Base-by-base conservation (phyloP, 371 early-diverging fungal species). In the Cladochytrium tenue region DNA sequence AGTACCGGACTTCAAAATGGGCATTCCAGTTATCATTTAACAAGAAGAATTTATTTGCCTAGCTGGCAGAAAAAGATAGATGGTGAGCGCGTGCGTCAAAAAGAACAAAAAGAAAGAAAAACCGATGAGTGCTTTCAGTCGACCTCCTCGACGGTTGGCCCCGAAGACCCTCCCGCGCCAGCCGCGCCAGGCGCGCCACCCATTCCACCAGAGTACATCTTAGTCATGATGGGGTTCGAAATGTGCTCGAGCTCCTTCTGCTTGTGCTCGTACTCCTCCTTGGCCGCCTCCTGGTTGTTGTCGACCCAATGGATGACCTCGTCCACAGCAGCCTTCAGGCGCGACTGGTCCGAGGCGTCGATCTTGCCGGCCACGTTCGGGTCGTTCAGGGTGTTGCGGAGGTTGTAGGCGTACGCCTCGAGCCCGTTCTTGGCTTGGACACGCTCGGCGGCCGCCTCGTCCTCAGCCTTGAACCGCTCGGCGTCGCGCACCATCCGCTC, bases 401-500 rank as follows among this genome's bases (percentile, higher is more conserved):
- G 88, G 89, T 91, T 92, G 90, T 93, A 95, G 68, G 94, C 89
- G 76, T 93, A 93, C 55, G 90, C 88, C 88, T 96, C 96, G 64
- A 95, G 88, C 59, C 88, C 90, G 89, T 95, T 96, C 88, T 90
- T 90, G 77, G 96, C 88, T 62, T 85, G 74, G 78, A 95, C 73
- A 34, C 94, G 92, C 67, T 88, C 91, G 68, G 93, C 91, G 62
- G 91, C 92, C 32, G 82, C 91, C 79, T 94, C 92, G 84, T 96
- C 96, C 81, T 95, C 95, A 66, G 89, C 93, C 88, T 92, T 92
- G 89, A 90, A 95, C 88, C 94, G 92, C 83, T 96, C 95, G 68
- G 96, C 98, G 67, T 98, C 97, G 71, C 81, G 66, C 53, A 99
- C 90, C 95, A 97, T 94, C 78, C 95, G 93, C 77, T 96, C 94